phyloP scores from a whole-genome alignment of 2,329 filamentous ascomycete genomes.

The Fonsecaea erecta region DNA sequence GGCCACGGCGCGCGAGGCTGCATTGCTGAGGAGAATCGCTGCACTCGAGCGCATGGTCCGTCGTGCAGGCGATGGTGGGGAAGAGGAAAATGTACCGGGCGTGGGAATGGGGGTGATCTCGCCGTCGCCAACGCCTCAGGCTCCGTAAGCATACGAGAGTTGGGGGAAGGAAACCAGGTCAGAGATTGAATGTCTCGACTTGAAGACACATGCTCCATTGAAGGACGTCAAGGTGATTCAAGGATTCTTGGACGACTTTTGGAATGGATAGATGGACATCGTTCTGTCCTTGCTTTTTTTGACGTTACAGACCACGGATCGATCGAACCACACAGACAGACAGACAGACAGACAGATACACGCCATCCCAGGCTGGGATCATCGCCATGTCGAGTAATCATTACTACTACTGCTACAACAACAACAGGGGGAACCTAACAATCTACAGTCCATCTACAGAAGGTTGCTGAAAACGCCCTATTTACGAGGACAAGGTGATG shows the following conservation, averaged over 20 bases:
- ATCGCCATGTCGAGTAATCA: not conserved
- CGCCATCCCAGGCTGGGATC: too few relatives aligned
- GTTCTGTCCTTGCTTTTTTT: too few relatives aligned
- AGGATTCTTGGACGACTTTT: not conserved
- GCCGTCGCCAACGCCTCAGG: not conserved
- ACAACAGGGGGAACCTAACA: too few relatives aligned
- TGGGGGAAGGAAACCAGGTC: not conserved
- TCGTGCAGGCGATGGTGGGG: not conserved
- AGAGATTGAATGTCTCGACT: not conserved
- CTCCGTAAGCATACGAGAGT: not conserved
- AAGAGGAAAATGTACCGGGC: conserved; percentile 7
- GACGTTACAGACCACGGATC: not conserved
- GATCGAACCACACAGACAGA: not conserved
- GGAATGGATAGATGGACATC: too few relatives aligned
- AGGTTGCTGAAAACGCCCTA: too few relatives aligned
- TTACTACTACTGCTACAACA: too few relatives aligned
- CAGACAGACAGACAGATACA: too few relatives aligned
- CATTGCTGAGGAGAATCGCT: not conserved
- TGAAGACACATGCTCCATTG: not conserved
- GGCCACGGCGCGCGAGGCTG: not conserved
- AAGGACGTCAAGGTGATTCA: not conserved
- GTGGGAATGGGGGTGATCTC: not conserved
- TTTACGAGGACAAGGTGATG: too few relatives aligned
- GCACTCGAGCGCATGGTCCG: not conserved
- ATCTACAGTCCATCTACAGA: too few relatives aligned